phyloP scores from a whole-genome alignment of 169 alveolate genomes.

The Eimeria zaria region DNA sequence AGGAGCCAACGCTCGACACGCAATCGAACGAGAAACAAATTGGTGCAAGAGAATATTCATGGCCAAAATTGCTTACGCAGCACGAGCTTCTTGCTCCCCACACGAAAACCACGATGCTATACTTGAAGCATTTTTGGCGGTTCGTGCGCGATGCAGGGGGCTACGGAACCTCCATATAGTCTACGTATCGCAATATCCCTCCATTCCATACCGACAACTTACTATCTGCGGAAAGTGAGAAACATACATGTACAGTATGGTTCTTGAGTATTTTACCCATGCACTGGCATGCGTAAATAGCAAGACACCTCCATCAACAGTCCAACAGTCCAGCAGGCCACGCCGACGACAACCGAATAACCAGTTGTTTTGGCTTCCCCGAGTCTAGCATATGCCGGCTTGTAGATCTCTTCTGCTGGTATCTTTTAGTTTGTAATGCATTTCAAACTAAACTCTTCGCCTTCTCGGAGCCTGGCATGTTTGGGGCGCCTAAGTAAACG shows the following conservation, averaged over 20 bases:
- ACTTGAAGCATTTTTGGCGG: neutral
- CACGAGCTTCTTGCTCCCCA: neutral
- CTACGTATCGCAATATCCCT: neutral
- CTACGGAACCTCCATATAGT: neutral
- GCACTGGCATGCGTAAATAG: neutral
- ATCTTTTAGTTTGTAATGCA: neutral
- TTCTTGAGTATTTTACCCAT: too few species aligned
- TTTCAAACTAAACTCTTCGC: neutral
- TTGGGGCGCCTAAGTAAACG: neutral
- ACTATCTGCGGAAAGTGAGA: neutral
- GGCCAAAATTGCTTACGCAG: neutral
- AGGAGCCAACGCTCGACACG: neutral
- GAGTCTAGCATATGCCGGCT: neutral
- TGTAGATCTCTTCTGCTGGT: neutral
- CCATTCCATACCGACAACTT: neutral
- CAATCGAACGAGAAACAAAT: neutral
- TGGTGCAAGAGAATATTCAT: too few species aligned
- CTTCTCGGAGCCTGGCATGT: neutral
- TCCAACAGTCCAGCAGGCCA: neutral
- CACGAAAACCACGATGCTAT: neutral
- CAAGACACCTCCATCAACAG: neutral
- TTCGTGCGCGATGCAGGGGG: neutral
- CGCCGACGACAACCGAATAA: neutral
- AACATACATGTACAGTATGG: neutral
- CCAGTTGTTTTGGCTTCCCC: neutral